Evolutionary conservation across 352 stramenopile genomes (phyloP), one percentile per base, ranked within the genome.

Genomic region (Elongisporangium undulatum): DNA sequence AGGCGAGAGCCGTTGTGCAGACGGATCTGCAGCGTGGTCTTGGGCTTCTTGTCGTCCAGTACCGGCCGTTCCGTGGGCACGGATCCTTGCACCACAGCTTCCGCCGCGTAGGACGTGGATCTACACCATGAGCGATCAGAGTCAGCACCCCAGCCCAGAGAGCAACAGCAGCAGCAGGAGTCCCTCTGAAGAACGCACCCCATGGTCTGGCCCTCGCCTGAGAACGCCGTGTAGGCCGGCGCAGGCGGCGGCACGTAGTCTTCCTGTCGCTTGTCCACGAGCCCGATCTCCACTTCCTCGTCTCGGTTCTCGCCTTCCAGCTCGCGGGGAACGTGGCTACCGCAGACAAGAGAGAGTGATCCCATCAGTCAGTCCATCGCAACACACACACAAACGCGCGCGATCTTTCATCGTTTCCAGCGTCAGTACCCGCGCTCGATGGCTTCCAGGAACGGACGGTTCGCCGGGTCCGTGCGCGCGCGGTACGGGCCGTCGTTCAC

Each of bases 11-110:
- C 88, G 66, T 94, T 89, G 64, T 92, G 81, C 55, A 96, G 74
- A 54, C 87, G 86, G 51, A 97, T 87, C 75, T 96, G 89, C 61
- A 97, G 69, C 62, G 82, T 95, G 41, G 89, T 97, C 61, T 70
- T 91, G 15, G 89, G 85, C 56, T 94, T 80, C 63, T 86, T 87
- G 68, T 93, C 84, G 64, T 97, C 89, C 10, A 96, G 66, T 26
- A 92, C 79, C 0, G 87, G 86, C 1, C 71, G 68, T n/a, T 86
- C 67, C 1, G 65, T 67, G 0, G 71, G 23, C 20, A 68, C 72
- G 0, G 64, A 68, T 2, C 66, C 66, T 6, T 77, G 67, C 22
- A 91, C 68, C 51, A 92, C 77, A 0, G 60, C 72, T 19, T 89
- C 83, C 21, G 67, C 59, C 19, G 65, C 63, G 51, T 79, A 82